These are phyloP conservation scores for Verticillium tricorpus DNA, from an alignment of 2,329 filamentous ascomycete species.

Conservation along the genomic window DNA sequence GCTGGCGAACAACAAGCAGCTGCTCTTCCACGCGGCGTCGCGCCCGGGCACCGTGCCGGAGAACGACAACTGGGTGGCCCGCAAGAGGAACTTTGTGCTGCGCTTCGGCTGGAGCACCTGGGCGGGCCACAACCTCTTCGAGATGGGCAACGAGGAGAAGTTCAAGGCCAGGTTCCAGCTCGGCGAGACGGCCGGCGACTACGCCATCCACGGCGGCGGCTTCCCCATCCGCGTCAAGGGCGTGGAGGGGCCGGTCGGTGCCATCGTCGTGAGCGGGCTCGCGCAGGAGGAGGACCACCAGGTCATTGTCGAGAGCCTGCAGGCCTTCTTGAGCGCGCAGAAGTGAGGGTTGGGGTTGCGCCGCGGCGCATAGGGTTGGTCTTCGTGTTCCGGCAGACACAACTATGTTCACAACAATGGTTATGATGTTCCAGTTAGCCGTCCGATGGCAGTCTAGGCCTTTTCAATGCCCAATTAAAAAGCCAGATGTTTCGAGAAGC, in stretches of 20 bases:
- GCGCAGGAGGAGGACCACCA: slow-evolving; percentile 35
- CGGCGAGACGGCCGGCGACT: slow-evolving; percentile 6
- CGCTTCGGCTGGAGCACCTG: slow-evolving; percentile 7
- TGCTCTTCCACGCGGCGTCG: slow-evolving; percentile 7
- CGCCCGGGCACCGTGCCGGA: slow-evolving; percentile 6
- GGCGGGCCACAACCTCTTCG: slow-evolving; percentile 7
- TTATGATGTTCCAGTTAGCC: no score
- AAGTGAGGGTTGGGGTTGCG: background rate
- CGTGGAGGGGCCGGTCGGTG: slow-evolving; percentile 70
- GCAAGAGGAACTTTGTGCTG: slow-evolving; percentile 6
- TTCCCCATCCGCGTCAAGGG: slow-evolving; percentile 68
- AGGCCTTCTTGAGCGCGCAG: background rate
- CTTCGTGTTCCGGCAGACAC: no score
- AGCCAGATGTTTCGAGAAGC: no score
- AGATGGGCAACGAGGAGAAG: slow-evolving; percentile 5
- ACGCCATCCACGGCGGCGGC: slow-evolving; percentile 56
- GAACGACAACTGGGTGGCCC: slow-evolving; percentile 8
- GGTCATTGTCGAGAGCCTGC: slow-evolving; percentile 1
- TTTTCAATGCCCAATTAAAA: no score
- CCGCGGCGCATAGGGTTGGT: no score
- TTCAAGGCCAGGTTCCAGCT: slow-evolving; percentile 7
- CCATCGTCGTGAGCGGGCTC: slow-evolving; percentile 71
- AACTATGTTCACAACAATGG: no score
- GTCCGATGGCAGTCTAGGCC: no score
- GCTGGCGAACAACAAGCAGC: slow-evolving; percentile 7